A percentile compares a stretch with the other conserved stretches of the same genome.
Evolutionary conservation across 495 filamentous ascomycete genomes (phyloP).

Genomic region (Hypomontagnella submonticulosa): DNA sequence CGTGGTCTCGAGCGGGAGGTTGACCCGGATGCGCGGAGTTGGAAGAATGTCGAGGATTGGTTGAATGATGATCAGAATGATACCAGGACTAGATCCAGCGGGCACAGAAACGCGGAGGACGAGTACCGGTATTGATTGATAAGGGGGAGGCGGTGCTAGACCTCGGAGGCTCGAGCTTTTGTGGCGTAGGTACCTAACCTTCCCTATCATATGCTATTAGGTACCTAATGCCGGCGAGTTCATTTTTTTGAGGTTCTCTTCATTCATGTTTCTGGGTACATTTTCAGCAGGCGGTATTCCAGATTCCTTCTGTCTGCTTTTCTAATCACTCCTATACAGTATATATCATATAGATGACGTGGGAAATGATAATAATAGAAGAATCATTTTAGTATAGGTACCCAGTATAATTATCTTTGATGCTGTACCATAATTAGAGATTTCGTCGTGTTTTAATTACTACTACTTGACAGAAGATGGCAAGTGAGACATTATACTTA

Average conservation of each 20-base stretch:
- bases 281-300: not conserved
- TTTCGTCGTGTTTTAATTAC: too few species aligned
- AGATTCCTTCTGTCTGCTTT: not conserved
- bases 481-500: too few species aligned
- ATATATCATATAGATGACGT: not conserved
- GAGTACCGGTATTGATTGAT: conserved; percentile 46
- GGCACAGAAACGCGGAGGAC: conserved; percentile 25
- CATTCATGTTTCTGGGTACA: too few species aligned
- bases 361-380: not conserved
- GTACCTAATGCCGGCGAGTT: too few species aligned
- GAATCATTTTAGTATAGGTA: not conserved
- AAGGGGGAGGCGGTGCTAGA: not conserved
- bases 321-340: too few species aligned
- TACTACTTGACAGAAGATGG: too few species aligned
- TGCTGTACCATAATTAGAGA: too few species aligned
- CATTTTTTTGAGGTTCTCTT: too few species aligned
- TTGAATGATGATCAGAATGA: conserved; percentile 40
- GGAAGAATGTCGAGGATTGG: conserved; percentile 50
- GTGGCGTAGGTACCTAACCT: too few species aligned
- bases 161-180: too few species aligned
- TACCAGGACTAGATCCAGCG: conserved; percentile 28
- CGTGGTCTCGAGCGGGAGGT: conserved; percentile 43
- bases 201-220: too few species aligned
- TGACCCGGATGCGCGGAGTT: conserved; percentile 43
- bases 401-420: too few species aligned